Conservation (phyloP, 2,329 filamentous ascomycete genomes). For the Epichloe uncinata region DNA sequence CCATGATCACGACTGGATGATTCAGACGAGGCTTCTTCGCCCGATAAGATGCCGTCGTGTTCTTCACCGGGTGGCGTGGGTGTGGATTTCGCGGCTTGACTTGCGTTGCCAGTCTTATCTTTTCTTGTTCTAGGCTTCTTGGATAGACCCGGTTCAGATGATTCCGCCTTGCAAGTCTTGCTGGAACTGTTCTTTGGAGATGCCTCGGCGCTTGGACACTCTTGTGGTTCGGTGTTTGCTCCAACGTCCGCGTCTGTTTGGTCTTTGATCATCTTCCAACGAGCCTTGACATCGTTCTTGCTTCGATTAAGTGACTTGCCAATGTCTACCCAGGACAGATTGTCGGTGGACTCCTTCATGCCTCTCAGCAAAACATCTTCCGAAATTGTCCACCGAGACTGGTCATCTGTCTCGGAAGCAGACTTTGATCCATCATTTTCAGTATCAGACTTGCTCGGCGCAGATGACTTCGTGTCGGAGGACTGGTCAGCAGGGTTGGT, state of each 20-base stretch:
- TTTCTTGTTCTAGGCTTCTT: no score
- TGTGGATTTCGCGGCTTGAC: no score
- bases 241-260: neutral
- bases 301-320: constrained; percentile 12
- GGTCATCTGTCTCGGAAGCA: neutral
- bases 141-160: no score
- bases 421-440: neutral
- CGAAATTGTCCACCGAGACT: constrained; percentile 19
- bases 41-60: constrained; percentile 10
- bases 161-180: neutral
- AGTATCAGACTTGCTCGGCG: no score
- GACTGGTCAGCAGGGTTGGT: no score
- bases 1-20: neutral
- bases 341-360: constrained; percentile 20
- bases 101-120: no score
- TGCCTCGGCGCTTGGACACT: neutral
- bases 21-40: constrained; percentile 16
- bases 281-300: constrained; percentile 18
- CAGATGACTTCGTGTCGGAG: no score
- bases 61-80: neutral
- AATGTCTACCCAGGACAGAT: constrained; percentile 19
- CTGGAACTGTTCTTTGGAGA: neutral
- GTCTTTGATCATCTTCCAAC: constrained; percentile 20
- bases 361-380: constrained; percentile 21
- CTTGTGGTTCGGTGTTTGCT: no score